phyloP scores from a whole-genome alignment of 371 early-diverging fungal species.

The Haplosporangium sp. region DNA sequence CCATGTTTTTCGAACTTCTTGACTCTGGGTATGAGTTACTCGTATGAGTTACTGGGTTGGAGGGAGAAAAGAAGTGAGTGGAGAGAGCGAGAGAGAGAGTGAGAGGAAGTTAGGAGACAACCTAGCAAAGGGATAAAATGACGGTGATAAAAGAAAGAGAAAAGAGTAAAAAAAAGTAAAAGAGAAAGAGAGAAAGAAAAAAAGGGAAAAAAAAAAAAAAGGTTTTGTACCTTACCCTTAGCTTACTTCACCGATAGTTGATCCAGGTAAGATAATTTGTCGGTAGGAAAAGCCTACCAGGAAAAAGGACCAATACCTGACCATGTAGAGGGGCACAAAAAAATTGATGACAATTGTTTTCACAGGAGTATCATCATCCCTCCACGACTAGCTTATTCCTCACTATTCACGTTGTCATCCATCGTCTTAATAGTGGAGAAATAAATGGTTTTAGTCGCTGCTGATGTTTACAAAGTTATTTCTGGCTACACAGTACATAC shows the following conservation, averaged over 20 bases:
- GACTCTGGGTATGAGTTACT: constrained; percentile 3
- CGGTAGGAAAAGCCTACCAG: background rate
- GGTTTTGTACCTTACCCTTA: background rate
- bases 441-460: too few relatives aligned
- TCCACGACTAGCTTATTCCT: too few relatives aligned
- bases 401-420: too few relatives aligned
- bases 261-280: background rate
- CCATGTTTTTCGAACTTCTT: constrained; percentile 15
- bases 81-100: constrained; percentile 3
- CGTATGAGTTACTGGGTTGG: constrained; percentile 7
- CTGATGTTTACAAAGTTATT: too few relatives aligned
- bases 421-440: too few relatives aligned
- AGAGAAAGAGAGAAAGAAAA: constrained; percentile 1
- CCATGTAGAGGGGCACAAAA: background rate
- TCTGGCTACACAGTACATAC: too few relatives aligned
- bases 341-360: background rate
- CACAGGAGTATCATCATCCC: too few relatives aligned
- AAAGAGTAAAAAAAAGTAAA: constrained; percentile 9
- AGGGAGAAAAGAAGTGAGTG: constrained; percentile 9
- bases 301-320: background rate
- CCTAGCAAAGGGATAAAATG: background rate
- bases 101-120: constrained; percentile 6
- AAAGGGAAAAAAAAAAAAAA: background rate
- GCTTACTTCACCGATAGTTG: background rate
- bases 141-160: background rate